Conservation (phyloP, 2,329 filamentous ascomycete genomes). For the Ophiostoma himal-ulmi region DNA sequence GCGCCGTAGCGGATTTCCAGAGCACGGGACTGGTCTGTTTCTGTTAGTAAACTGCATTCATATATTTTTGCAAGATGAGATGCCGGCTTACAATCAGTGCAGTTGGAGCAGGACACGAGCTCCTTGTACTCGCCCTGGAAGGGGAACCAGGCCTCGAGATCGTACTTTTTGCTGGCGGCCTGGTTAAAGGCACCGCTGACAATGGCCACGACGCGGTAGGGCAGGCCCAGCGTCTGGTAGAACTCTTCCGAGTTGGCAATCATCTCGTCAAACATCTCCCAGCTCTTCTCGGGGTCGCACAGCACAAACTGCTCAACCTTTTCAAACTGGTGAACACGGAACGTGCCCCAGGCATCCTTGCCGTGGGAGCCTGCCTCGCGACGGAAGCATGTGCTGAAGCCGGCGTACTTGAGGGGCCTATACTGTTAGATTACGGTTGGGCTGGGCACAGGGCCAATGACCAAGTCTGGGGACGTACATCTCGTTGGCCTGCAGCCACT, state of each 20-base stretch:
- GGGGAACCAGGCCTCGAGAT: conserved; percentile 90
- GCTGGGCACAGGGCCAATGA: too few species aligned
- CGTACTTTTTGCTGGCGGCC: conserved; percentile 80
- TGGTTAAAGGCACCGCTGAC: conserved; percentile 96
- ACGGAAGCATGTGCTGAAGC: conserved; percentile 91
- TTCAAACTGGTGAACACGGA: conserved; percentile 96
- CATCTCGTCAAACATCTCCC: conserved; percentile 92
- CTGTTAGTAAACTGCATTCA: not conserved
- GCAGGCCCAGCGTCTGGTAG: conserved; percentile 81
- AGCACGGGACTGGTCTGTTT: conserved; percentile 73
- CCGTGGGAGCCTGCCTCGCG: conserved; percentile 87
- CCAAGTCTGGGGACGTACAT: conserved; percentile 38
- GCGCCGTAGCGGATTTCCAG: conserved; percentile 87
- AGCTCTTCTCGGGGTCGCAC: conserved; percentile 78
- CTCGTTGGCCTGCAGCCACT: conserved; percentile 81
- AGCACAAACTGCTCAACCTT: conserved; percentile 42
- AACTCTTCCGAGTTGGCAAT: conserved; percentile 87
- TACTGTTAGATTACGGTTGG: not conserved
- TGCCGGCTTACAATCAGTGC: conserved; percentile 62
- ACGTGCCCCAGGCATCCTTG: conserved; percentile 85
- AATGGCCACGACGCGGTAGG: conserved; percentile 88
- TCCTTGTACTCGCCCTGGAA: conserved; percentile 98
- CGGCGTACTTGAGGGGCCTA: conserved; percentile 78
- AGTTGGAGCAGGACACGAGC: conserved; percentile 95
- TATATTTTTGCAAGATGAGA: not conserved